Percentiles rank a stretch among this genome's conserved stretches.
Evolutionary conservation across 805 yeast genomes (phyloP).

Genomic region (Ogataea haglerorum): DNA sequence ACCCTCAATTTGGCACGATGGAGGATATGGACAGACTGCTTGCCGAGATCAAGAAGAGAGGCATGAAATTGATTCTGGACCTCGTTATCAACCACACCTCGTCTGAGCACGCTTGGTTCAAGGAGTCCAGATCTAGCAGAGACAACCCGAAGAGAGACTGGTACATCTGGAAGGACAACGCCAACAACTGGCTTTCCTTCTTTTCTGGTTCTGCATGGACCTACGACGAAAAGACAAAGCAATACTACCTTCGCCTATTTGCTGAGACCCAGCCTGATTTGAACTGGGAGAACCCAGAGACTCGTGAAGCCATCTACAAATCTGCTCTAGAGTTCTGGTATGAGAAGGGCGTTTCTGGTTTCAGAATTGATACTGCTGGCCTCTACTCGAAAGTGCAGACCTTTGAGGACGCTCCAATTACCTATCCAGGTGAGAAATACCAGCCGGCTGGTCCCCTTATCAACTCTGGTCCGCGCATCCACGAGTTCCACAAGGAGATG

Average conservation of each 20-base stretch:
- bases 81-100: constrained; percentile 60
- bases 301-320: constrained; percentile 39
- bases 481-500: constrained; percentile 56
- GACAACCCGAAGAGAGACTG: constrained; percentile 57
- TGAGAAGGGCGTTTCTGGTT: constrained; percentile 52
- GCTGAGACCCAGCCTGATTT: constrained; percentile 56
- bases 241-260: constrained; percentile 53
- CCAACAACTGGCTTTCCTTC: constrained; percentile 53
- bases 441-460: constrained; percentile 35
- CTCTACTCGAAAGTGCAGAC: constrained; percentile 43
- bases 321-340: constrained; percentile 52
- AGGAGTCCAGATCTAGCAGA: constrained; percentile 46
- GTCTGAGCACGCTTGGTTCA: constrained; percentile 54
- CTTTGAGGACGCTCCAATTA: constrained; percentile 43
- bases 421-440: constrained; percentile 37
- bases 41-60: constrained; percentile 44
- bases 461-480: constrained; percentile 52
- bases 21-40: constrained; percentile 50
- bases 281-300: constrained; percentile 55
- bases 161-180: constrained; percentile 58
- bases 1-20: constrained; percentile 51
- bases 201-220: constrained; percentile 58
- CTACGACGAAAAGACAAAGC: constrained; percentile 50
- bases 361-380: constrained; percentile 55
- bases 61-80: constrained; percentile 51